Percentiles rank a stretch among this genome's conserved stretches.
phyloP scores from a whole-genome alignment of 345 rosid genomes.

The Kernera saxatilis region DNA sequence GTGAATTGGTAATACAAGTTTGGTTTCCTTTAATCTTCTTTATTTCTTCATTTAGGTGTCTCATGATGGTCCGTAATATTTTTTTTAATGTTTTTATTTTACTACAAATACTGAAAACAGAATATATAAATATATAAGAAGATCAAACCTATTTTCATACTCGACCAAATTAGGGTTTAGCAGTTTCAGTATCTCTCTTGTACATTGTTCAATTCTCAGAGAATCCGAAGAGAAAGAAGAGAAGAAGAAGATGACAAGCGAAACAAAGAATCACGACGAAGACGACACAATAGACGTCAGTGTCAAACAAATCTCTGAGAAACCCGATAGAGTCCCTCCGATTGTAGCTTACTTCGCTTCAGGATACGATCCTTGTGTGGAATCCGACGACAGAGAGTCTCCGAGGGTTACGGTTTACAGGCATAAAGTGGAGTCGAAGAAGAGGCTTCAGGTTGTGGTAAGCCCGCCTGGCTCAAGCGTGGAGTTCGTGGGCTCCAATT shows the following conservation, averaged over 20 bases:
- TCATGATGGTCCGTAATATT: too few relatives aligned
- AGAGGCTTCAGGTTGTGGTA: slow-evolving; percentile 66
- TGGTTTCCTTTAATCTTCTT: too few relatives aligned
- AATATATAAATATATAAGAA: too few relatives aligned
- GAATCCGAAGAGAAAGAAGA: slow-evolving; percentile 20
- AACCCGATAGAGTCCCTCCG: slow-evolving; percentile 47
- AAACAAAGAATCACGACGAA: neutral
- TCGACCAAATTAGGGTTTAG: too few relatives aligned
- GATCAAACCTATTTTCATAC: too few relatives aligned
- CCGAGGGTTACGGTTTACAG: slow-evolving; percentile 44
- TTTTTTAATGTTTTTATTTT: too few relatives aligned
- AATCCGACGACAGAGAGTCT: neutral
- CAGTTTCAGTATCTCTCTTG: too few relatives aligned
- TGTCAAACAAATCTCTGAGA: slow-evolving; percentile 37
- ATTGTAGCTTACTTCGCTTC: slow-evolving; percentile 75
- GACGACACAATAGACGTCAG: slow-evolving; percentile 26
- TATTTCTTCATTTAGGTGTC: too few relatives aligned
- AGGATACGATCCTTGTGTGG: slow-evolving; percentile 45
- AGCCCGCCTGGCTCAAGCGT: slow-evolving; percentile 53
- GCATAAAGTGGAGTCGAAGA: slow-evolving; percentile 34
- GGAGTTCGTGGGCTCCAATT: slow-evolving; percentile 69
- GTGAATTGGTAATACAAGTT: neutral
- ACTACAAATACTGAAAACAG: too few relatives aligned
- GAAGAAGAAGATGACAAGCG: slow-evolving; percentile 1
- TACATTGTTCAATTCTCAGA: too few relatives aligned